Evolutionary conservation across 139 green algal genomes (phyloP).

Genomic region (Chlorella ohadii): DNA sequence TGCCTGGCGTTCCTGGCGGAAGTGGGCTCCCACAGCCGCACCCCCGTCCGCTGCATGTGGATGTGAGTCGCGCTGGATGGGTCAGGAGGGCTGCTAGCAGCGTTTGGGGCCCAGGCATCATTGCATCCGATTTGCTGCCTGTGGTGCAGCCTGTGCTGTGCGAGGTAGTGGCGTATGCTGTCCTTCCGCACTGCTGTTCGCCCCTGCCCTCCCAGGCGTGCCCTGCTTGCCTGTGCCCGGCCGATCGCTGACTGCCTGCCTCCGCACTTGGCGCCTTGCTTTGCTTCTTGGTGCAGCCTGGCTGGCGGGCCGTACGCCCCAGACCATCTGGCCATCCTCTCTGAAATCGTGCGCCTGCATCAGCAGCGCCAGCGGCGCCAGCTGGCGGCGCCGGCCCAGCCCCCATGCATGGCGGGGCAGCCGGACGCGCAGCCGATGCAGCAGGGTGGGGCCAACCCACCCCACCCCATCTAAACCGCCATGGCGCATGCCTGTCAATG

Average conservation of each 20-base stretch:
- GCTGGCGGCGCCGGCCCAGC: too few species aligned
- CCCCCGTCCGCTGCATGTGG: neutral
- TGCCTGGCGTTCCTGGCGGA: neutral
- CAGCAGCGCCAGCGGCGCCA: neutral
- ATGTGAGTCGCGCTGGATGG: neutral
- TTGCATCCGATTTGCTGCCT: too few species aligned
- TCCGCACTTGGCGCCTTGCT: too few species aligned
- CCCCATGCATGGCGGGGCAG: neutral
- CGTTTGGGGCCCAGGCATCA: too few species aligned
- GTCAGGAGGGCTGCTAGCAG: too few species aligned
- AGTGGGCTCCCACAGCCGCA: neutral
- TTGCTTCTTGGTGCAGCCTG: neutral
- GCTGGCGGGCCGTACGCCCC: neutral
- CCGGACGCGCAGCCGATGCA: neutral
- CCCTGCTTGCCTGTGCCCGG: too few species aligned
- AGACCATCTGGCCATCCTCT: neutral
- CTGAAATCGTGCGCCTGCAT: neutral
- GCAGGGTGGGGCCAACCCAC: neutral
- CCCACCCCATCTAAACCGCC: neutral
- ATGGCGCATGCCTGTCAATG: neutral
- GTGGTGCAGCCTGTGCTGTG: too few species aligned
- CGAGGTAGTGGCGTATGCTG: too few species aligned
- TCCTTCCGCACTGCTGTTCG: too few species aligned
- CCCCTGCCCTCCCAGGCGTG: too few species aligned
- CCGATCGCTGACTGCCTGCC: too few species aligned